Conservation (phyloP, 805 yeast species). For the Soucietia sequanensis region DNA sequence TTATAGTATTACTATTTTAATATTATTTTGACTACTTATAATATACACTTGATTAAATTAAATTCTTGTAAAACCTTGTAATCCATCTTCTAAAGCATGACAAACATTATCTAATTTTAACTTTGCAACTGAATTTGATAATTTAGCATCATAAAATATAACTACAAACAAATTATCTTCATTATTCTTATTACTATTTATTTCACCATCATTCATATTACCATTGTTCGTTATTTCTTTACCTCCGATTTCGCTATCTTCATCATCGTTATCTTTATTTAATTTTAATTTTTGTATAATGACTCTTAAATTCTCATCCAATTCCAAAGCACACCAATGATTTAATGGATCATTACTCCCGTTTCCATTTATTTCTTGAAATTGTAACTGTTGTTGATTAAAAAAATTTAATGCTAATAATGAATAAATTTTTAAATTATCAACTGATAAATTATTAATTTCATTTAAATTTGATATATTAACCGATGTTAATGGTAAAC, state of each 20-base stretch:
- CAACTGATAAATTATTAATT: constrained; percentile 17
- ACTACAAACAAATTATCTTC: constrained; percentile 24
- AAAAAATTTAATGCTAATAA: constrained; percentile 33
- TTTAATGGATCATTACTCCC: constrained; percentile 7
- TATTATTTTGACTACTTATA: too few species aligned
- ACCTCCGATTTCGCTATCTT: constrained; percentile 2
- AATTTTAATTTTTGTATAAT: constrained; percentile 20
- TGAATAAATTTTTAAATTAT: constrained; percentile 32
- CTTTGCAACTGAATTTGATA: constrained; percentile 34
- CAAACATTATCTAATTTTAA: constrained; percentile 31
- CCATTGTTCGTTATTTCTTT: too few species aligned
- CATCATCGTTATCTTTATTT: constrained; percentile 2
- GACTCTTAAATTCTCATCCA: constrained; percentile 27
- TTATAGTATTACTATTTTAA: too few species aligned
- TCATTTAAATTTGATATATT: constrained; percentile 14
- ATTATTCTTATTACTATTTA: too few species aligned
- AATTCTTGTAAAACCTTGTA: constrained; percentile 29
- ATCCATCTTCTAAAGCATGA: constrained; percentile 29
- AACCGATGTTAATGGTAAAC: constrained; percentile 42
- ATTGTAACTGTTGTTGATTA: constrained; percentile 10
- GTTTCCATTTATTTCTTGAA: not conserved
- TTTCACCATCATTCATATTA: constrained; percentile 5
- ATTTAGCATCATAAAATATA: constrained; percentile 27
- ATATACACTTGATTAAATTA: too few species aligned
- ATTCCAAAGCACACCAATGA: constrained; percentile 28